Base-by-base conservation (phyloP, 2,329 filamentous ascomycete genomes). In the Trichoderma gracile region DNA sequence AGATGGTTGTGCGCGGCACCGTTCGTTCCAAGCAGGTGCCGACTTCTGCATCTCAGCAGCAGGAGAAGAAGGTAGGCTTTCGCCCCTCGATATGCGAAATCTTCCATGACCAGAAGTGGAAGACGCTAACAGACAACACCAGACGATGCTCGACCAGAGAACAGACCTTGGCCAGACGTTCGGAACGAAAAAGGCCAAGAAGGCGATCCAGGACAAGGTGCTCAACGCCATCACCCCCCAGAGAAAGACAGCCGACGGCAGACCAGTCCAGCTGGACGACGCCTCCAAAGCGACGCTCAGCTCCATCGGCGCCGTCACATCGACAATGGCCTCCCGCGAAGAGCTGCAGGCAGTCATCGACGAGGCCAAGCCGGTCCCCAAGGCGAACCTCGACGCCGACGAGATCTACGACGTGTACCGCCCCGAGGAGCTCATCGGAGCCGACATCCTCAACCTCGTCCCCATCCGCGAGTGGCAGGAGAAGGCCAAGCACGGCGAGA, bases 161-260 rank as follows among this genome's bases (percentile, higher is more conserved):
- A 88, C 87, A 70, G 85, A 88, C 2, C 86, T 96, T 14, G 90
- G 90, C 46, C 84, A 90, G 70, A 87, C 89, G 38, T 96, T 96
- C 72, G 92, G 92, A 74, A 94, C 91, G 27, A 93, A 91, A 80
- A 94, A 93, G 78, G 89, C 91, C 23, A 90, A 88, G 81, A 94
- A 93, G 78, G 89, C 86, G 1, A 86, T 95, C 69, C 81, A 83
- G 30, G 84, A 88, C 63, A 82, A 85, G 68, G 86, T 87, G 2
- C 83, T 90, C 70, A 93, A 93, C 72, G 89, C 89, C 19, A 92
- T 94, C 69, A 78, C 77, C 47, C 76, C 80, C 47, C 74, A 75
- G 71, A 77, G 73, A 67, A 74, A 70, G 63, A 59, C 69, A 43
- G 72, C 75, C 23, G 73, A 76, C 42, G 74, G 73, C 49, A 54